Conservation (phyloP, 441 rosid genomes). For the Eruca vesicaria region DNA sequence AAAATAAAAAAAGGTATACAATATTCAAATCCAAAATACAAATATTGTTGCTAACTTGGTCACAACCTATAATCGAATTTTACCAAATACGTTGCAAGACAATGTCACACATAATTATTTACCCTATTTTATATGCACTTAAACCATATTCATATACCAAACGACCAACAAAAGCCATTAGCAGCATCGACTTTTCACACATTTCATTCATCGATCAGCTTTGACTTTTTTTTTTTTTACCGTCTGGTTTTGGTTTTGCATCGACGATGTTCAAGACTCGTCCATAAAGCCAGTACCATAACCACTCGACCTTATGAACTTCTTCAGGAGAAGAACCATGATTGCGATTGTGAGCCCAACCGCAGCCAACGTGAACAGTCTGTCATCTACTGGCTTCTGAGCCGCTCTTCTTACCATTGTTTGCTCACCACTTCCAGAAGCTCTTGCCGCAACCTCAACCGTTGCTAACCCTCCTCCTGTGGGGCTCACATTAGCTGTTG, state of each 20-base stretch:
- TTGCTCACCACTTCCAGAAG: not conserved
- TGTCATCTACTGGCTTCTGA: not conserved
- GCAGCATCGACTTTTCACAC: constrained; percentile 8
- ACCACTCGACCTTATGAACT: constrained; percentile 28
- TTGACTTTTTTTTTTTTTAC: not conserved
- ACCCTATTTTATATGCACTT: constrained; percentile 26
- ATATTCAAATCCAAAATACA: constrained; percentile 4
- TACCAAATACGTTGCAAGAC: constrained; percentile 13
- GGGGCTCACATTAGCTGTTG: too few species aligned
- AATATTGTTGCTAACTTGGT: constrained; percentile 11
- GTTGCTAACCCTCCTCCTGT: too few species aligned
- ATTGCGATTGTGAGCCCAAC: not conserved
- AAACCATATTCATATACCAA: constrained; percentile 7
- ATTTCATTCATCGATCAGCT: constrained; percentile 5
- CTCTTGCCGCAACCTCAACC: too few species aligned
- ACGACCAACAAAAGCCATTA: constrained; percentile 10
- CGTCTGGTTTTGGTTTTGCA: not conserved
- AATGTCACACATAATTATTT: constrained; percentile 22
- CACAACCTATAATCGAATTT: constrained; percentile 16
- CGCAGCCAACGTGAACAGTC: not conserved
- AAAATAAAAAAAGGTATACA: not conserved
- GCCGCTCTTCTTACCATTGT: not conserved
- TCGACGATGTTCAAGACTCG: constrained; percentile 49
- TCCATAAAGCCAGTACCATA: constrained; percentile 77
- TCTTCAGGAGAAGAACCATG: not conserved